Base-by-base conservation (phyloP, 257 asterid genomes). In the Misopates orontium region DNA sequence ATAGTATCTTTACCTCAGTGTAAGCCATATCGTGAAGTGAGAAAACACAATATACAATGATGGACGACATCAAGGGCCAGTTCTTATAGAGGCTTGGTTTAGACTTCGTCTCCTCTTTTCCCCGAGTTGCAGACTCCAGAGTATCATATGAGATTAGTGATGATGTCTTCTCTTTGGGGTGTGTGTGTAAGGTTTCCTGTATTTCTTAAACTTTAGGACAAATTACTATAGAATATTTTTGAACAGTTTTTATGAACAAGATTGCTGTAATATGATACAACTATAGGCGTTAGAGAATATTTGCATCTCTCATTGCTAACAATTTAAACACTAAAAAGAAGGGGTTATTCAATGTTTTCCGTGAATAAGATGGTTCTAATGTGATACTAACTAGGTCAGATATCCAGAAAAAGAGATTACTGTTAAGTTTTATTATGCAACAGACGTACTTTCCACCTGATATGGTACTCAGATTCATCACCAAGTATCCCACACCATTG, bases 11-110 rank as follows among this genome's bases (percentile, higher is more conserved):
- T 70, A 90, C 97, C 90, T 90, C 97, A 0, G 83, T 58, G 81
- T 90, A 90, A 49, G 97, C 90, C 85, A 90, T 90, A 67, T 85
- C 96, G 73, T 84, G 97, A 72, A 90, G 96, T 39, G 87, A 84
- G 82, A 90, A 82, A 54, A 87, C 58, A 58, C 96, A 87, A 62
- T 87, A 90, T 3, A 83, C 84, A 11, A 85, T 71, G 56, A 90
- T 78, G 53, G 97, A 79, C 9, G 97, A 90, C 92, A 90, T 78
- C 14, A 90, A 84, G 47, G 97, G 96, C 97, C 96, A 87, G 80
- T 90, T 90, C 71, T 45, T 83, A 18, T 73, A 45, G 23, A 90
- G 90, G 82, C 81, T 85, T 41, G 50, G 47, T 44, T 64, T 77
- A 13, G 86, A 59, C 15, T 65, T 48, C 64, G 19, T 45, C 24